These are phyloP conservation scores for Funneliformis caledonium DNA, from an alignment of 371 early-diverging fungal species.

Conservation along the genomic window DNA sequence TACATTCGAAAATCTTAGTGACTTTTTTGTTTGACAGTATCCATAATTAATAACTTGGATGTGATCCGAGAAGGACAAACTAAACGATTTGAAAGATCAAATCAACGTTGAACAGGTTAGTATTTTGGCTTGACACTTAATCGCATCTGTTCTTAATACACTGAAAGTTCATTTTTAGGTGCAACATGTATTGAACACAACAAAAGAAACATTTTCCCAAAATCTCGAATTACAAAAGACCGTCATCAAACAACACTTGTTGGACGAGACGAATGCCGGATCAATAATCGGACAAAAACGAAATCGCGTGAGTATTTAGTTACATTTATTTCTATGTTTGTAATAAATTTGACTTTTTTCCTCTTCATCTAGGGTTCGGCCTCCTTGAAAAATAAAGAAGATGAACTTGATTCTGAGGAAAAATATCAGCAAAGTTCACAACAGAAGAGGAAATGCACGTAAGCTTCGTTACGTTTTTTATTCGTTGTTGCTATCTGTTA, in stretches of 20 bases:
- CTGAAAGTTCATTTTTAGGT: background rate
- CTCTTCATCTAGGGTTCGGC: too few species aligned
- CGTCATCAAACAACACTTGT: conserved; percentile 3
- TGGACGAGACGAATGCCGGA: background rate
- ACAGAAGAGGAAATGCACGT: conserved; percentile 25
- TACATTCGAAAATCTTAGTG: background rate
- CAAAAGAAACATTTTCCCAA: background rate
- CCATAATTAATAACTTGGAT: background rate
- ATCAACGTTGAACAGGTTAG: conserved; percentile 4
- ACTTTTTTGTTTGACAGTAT: background rate
- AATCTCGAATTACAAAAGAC: background rate
- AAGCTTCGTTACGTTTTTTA: conserved; percentile 26
- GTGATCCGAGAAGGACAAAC: background rate
- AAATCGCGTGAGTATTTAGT: too few species aligned
- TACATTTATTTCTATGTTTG: too few species aligned
- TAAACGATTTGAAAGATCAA: conserved; percentile 5
- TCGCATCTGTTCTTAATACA: background rate
- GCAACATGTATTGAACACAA: conserved; percentile 8
- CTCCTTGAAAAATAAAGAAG: too few species aligned
- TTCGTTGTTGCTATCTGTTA: conserved; percentile 28
- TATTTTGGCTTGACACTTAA: conserved; percentile 8
- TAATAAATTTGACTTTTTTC: too few species aligned
- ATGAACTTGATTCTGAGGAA: conserved; percentile 18
- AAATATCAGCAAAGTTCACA: conserved; percentile 10
- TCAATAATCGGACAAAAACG: too few species aligned